These are phyloP conservation scores for Phytopythium boreale DNA, from an alignment of 352 stramenopile species.

Conservation along the genomic window DNA sequence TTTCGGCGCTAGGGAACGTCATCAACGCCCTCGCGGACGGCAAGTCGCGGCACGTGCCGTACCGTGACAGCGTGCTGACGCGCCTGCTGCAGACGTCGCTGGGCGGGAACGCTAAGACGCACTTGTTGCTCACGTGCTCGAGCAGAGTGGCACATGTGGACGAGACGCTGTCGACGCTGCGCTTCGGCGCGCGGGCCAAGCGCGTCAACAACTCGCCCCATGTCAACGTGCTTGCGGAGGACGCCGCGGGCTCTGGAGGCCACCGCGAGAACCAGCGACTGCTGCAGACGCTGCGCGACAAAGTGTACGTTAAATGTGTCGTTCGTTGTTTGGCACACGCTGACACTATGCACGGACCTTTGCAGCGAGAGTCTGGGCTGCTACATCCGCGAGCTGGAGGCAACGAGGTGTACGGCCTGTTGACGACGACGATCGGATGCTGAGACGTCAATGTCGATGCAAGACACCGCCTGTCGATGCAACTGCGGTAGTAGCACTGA, in stretches of 20 bases:
- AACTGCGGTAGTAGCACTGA: background rate
- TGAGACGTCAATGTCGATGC: background rate
- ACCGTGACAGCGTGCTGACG: constrained; percentile 89
- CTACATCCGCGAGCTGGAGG: constrained; percentile 57
- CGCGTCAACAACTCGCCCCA: constrained; percentile 68
- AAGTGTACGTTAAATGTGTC: constrained; percentile 31
- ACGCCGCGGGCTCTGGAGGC: constrained; percentile 13
- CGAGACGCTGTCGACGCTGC: constrained; percentile 86
- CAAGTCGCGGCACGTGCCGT: constrained; percentile 56
- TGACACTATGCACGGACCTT: background rate
- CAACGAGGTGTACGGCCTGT: constrained; percentile 14
- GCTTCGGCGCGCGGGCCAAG: constrained; percentile 89
- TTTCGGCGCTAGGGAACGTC: constrained; percentile 68
- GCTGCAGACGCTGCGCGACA: constrained; percentile 45
- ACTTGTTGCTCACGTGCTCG: constrained; percentile 75
- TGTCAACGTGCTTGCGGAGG: constrained; percentile 54
- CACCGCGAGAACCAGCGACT: constrained; percentile 26
- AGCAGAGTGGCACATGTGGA: constrained; percentile 31
- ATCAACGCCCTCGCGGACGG: constrained; percentile 58
- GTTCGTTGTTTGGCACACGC: background rate
- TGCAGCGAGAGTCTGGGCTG: constrained; percentile 38
- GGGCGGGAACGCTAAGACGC: constrained; percentile 85
- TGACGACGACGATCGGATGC: background rate
- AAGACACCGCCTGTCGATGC: background rate
- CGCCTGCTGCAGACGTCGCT: constrained; percentile 84